Evolutionary conservation across 495 filamentous ascomycete genomes (phyloP), one percentile per base, ranked within the genome.

Genomic region (Aspergillus avenaceus): DNA sequence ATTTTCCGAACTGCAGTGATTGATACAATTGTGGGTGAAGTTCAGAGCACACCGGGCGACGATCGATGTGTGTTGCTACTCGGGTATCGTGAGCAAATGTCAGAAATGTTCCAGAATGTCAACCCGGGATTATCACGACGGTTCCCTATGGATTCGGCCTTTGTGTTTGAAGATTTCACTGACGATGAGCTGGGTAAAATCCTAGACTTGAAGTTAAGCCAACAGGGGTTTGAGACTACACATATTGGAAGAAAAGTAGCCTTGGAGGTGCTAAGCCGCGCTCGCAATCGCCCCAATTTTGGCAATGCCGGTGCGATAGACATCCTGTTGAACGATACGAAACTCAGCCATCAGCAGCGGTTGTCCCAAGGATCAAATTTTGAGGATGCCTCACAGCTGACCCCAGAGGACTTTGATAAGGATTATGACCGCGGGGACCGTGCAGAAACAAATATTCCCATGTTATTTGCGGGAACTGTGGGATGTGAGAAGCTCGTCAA

Each of bases 1-100:
- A 56, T 63, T 0, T 90, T 73, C 70, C 84, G 79, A 54, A 82
- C 75, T 1, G 84, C 82, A 7, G 81, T 88, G 8, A 67, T 87
- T 5, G 84, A 90, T 4, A 92, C 89, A 0, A 84, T 93, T n/a
- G 88, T 92, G 2, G 85, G 87, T 0, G 86, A 93, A 49, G 81
- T 95, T 0, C 89, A 92, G 45, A 87, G 81, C 54, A 77, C 79
- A 0, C 84, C 87, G 0, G 85, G 86, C 0, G 88, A 91, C 27
- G 87, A 93, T 62, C 77, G 84, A 14, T 92, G 88, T 47, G 84
- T 93, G 0, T 67, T 95, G 0, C 70, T 92, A 0, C 71, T 92
- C 2, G 89, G 88, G 0, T 92, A 95, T 63, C 77, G 86, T 53
- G 81, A 85, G n/a, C 70, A 86, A 57, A 88, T 95, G 80, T 74